Evolutionary conservation across 179 eudicot species (phyloP).

Genomic region (Spinacia oleracea): DNA sequence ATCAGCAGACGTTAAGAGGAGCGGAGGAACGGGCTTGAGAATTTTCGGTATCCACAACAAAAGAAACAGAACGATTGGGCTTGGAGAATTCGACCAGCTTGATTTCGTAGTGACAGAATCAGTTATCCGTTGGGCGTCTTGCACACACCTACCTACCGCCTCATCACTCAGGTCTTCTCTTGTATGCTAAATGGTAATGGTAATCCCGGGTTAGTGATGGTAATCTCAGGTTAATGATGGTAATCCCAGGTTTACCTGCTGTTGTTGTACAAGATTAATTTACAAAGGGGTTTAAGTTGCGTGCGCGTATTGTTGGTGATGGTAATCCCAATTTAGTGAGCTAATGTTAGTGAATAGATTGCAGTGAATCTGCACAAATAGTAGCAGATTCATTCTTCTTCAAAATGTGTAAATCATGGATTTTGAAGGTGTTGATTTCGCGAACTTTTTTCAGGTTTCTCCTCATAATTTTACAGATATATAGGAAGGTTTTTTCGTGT

Average conservation of each 20-base stretch:
- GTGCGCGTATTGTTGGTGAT: not conserved
- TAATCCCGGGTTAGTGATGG: too few relatives aligned
- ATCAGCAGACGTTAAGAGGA: slow-evolving; percentile 38
- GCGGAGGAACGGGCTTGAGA: slow-evolving; percentile 39
- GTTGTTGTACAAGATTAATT: not conserved
- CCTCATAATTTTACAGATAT: not conserved
- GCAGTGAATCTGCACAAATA: slow-evolving; percentile 16
- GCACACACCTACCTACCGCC: slow-evolving; percentile 64
- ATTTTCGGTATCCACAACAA: slow-evolving; percentile 49
- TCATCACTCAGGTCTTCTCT: slow-evolving; percentile 67
- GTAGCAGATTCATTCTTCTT: slow-evolving; percentile 19
- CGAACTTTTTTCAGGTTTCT: slow-evolving; percentile 12
- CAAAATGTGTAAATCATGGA: slow-evolving; percentile 23
- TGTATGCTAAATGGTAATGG: slow-evolving; percentile 58
- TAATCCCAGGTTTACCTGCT: too few relatives aligned
- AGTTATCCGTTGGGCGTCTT: slow-evolving; percentile 81
- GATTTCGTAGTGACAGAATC: slow-evolving; percentile 62
- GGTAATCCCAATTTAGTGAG: slow-evolving; percentile 13
- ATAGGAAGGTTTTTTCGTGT: not conserved
- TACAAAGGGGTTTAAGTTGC: not conserved
- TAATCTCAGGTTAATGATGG: too few relatives aligned
- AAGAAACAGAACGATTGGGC: slow-evolving; percentile 71
- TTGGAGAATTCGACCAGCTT: slow-evolving; percentile 67
- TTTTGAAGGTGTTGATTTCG: slow-evolving; percentile 18
- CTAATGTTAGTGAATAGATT: slow-evolving; percentile 26